Base-by-base conservation (phyloP, 2,329 filamentous ascomycete genomes). In the Cladophialophora exuberans region DNA sequence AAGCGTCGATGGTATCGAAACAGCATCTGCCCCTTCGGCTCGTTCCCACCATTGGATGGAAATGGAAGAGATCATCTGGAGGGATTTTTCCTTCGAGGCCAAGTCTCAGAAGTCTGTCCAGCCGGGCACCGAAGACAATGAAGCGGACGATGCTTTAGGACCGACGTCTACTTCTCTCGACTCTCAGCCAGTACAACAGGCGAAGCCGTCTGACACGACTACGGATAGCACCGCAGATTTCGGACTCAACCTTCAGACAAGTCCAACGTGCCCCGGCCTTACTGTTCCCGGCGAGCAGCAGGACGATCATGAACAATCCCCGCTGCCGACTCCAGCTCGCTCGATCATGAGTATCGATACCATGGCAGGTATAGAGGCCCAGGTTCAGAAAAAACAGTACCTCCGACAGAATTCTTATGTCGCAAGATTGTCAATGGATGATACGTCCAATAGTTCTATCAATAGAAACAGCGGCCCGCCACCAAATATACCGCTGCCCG, bases 301-400 rank as follows among this genome's bases (percentile, higher is more conserved):
- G 28, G 6, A 15, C n/a, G 36, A 23, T 11, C 36, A 30, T 5
- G 5, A 17, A 11, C 31, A 26, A 22, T 45, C 41, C 10, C 11
- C 39, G 7, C 15, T 55, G 20, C 50, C 52, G 20, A 43, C 54
- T 52, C 52, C 57, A 3, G 22, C 47, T 5, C 22, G 43, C 1
- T 56, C 56, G 15, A 51, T 48, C n/a, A 60, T 50, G 31, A 62
- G 59, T 36, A 56, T 35, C 6, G 56, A 62, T 38, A 62, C 59
- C 22, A 47, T 62, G 6, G 39, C 54, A 6, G 48, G 42, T 35
- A 62, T 62, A n/a, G 59, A 62, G 43, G 54, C 56, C 20, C 52
- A 61, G 39, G 44, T 61, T 17, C 52, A 54, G 26, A 33, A 26
- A 28, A 26, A 17, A 15, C 28, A 22, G 13, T 28, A n/a, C 36